These are phyloP conservation scores for Lepidium didymum DNA, from an alignment of 345 rosid genomes.

Conservation along the genomic window DNA sequence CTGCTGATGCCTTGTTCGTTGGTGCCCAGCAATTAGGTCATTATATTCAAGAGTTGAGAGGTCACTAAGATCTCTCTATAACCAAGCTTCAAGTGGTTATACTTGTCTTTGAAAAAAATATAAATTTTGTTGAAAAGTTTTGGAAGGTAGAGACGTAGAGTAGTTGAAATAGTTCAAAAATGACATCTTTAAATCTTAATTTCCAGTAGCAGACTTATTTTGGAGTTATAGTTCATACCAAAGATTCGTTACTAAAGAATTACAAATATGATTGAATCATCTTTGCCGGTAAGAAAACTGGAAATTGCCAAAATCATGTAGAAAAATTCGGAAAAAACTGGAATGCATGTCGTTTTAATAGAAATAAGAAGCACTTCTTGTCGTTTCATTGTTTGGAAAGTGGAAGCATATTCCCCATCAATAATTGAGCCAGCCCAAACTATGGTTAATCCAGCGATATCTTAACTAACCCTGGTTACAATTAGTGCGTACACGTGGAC, in stretches of 20 bases:
- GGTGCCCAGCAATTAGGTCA: slow-evolving; percentile 68
- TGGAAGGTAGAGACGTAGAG: slow-evolving; percentile 21
- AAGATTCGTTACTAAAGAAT: no score
- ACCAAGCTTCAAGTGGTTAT: slow-evolving; percentile 4
- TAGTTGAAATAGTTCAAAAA: not conserved
- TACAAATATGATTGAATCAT: no score
- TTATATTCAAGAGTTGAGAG: slow-evolving; percentile 61
- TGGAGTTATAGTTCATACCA: no score
- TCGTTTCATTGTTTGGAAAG: not conserved
- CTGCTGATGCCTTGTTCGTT: slow-evolving; percentile 70
- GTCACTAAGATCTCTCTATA: slow-evolving; percentile 39
- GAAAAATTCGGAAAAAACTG: no score
- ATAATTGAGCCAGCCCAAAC: slow-evolving; percentile 42
- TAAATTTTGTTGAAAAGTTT: slow-evolving; percentile 21
- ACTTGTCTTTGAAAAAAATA: not conserved
- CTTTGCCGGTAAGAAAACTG: no score
- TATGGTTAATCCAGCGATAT: slow-evolving; percentile 23
- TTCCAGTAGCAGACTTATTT: not conserved
- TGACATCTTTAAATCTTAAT: not conserved
- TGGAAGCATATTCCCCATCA: slow-evolving; percentile 17
- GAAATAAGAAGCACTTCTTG: not conserved
- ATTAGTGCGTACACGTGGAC: slow-evolving; percentile 40
- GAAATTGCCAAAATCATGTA: no score
- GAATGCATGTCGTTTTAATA: slow-evolving; percentile 11
- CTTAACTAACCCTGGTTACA: slow-evolving; percentile 30